phyloP scores from a whole-genome alignment of 495 filamentous ascomycete genomes.

The Astrothelium macrocarpum region DNA sequence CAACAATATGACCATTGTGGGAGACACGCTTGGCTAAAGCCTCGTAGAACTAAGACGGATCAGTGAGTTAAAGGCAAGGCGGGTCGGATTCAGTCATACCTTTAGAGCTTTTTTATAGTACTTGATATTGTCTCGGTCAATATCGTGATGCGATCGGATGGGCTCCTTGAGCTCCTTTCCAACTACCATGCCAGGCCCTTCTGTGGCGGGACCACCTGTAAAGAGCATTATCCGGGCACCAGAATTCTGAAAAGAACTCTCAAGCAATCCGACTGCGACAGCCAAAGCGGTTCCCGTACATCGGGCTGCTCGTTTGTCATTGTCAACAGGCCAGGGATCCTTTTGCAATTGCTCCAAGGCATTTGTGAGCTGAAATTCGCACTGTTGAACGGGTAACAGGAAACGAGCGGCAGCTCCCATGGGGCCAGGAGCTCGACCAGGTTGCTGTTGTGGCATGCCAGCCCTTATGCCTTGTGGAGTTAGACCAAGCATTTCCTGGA shows the following conservation, averaged over 20 bases:
- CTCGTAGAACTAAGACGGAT: slow-evolving; percentile 75
- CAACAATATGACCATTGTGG: slow-evolving; percentile 94
- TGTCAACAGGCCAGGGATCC: slow-evolving; percentile 96
- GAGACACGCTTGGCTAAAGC: slow-evolving; percentile 90
- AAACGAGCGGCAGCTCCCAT: slow-evolving; percentile 78
- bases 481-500: slow-evolving; percentile 96
- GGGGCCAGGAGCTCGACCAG: slow-evolving; percentile 51
- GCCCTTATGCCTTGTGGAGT: slow-evolving; percentile 60
- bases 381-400: slow-evolving; percentile 87
- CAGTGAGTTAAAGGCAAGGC: slow-evolving; percentile 17
- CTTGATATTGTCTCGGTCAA: slow-evolving; percentile 97
- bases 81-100: slow-evolving; percentile 41
- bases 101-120: slow-evolving; percentile 99
- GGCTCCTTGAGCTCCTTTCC: slow-evolving; percentile 95
- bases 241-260: slow-evolving; percentile 90
- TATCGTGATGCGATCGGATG: slow-evolving; percentile 97
- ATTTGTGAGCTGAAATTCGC: slow-evolving; percentile 97
- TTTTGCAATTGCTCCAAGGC: slow-evolving; percentile 93
- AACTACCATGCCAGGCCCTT: slow-evolving; percentile 94
- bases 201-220: slow-evolving; percentile 87
- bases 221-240: slow-evolving; percentile 97
- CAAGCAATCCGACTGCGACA: slow-evolving; percentile 85
- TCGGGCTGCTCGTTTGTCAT: slow-evolving; percentile 81
- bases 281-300: slow-evolving; percentile 95
- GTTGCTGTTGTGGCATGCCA: slow-evolving; percentile 57